Evolutionary conservation across 139 green algal species (phyloP).

Genomic region (Astrephomene gubernaculifera): DNA sequence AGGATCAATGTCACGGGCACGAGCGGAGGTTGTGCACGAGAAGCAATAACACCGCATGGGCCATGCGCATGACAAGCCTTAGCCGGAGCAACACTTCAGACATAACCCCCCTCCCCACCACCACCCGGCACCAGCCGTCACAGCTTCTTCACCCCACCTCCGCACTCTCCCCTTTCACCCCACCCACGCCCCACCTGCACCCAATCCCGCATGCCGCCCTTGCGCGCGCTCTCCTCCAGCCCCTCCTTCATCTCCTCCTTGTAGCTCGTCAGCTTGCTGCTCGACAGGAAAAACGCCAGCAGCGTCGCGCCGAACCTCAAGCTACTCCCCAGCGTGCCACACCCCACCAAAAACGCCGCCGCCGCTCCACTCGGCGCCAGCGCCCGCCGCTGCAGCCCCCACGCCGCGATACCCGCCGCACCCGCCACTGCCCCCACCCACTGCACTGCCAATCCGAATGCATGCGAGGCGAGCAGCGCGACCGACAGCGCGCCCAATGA

Average conservation of each 20-base stretch:
- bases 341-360: constrained; percentile 73
- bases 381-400: constrained; percentile 33
- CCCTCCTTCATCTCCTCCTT: constrained; percentile 78
- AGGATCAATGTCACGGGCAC: too few species aligned
- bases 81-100: too few species aligned
- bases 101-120: too few species aligned
- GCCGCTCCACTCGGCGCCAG: constrained; percentile 62
- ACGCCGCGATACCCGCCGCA: constrained; percentile 42
- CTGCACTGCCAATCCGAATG: constrained; percentile 65
- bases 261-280: constrained; percentile 80
- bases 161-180: neutral
- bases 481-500: neutral
- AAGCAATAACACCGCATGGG: too few species aligned
- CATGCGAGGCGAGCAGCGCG: constrained; percentile 61
- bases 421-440: constrained; percentile 47
- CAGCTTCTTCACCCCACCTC: neutral
- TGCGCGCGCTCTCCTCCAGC: constrained; percentile 80
- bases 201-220: constrained; percentile 86
- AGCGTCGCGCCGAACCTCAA: constrained; percentile 79
- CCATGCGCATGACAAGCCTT: too few species aligned
- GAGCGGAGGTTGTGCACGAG: too few species aligned
- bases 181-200: constrained; percentile 67
- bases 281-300: constrained; percentile 85
- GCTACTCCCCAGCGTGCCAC: constrained; percentile 69
- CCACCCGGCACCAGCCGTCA: neutral